Evolutionary conservation across 2,329 filamentous ascomycete species (phyloP), one percentile per base, ranked within the genome.

Genomic region (Penicillium rolfsii): DNA sequence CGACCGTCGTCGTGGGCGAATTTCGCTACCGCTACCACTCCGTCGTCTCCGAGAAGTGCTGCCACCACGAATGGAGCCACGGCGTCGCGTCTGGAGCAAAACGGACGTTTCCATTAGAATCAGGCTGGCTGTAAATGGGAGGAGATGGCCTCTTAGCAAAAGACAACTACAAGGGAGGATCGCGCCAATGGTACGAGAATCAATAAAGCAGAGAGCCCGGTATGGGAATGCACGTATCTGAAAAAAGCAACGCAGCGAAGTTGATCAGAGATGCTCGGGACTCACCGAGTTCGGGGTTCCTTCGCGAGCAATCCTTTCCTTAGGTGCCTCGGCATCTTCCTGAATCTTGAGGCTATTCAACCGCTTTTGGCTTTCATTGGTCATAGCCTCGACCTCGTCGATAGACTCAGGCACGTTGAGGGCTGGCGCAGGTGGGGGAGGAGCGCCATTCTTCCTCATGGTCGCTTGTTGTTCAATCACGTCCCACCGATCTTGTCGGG

Each of bases 271-370:
- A 60, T 67, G 65, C 68, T 69, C 69, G 55, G 67, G 61, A 79
- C 80, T 80, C 74, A 81, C 79, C 76, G 79, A 79, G 60, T 74
- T 79, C 64, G 77, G 75, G 66, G 72, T 72, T 62, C 70, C 72
- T 55, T 71, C 70, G 67, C 71, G 70, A 64, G 71, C 69, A 66
- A 73, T 81, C 68, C 85, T 83, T 68, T 91, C 89, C 69, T 85
- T 79, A 50, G 69, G 63, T 35, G 73, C 63, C 54, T 73, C 68
- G 38, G 80, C 75, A 59, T 88, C 91, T 77, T 98, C 94, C 75
- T 96, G 91, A 72, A 98, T 83, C 76, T 95, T 93, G 70, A 98
- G 83, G 55, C 92, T 93, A 78, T 97, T 92, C 67, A 98, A 84
- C 69, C 92, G 86, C 80, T 93, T 91, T 77, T 92, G 89, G 74